These are phyloP conservation scores for Holtermanniella nyarrowii DNA, from an alignment of 768 basidiomycete species.

Conservation along the genomic window DNA sequence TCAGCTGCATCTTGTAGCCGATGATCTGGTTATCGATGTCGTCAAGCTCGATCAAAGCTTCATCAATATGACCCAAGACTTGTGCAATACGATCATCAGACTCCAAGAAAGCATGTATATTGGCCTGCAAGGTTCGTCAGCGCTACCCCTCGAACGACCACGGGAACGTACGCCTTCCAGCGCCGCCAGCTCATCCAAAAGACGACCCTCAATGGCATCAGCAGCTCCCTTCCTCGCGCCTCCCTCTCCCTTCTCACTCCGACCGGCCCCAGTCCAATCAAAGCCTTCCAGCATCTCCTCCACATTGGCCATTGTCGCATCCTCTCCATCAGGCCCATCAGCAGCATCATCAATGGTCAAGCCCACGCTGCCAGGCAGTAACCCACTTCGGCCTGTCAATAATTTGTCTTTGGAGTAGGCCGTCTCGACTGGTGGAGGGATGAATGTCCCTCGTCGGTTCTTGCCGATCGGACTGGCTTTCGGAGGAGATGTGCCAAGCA, in stretches of 20 bases:
- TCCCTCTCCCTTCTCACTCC: conserved; percentile 5
- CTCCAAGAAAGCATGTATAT: conserved; percentile 94
- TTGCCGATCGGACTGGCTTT: conserved; percentile 40
- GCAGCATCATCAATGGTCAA: conserved; percentile 54
- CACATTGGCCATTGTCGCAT: conserved; percentile 77
- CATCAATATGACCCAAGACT: conserved; percentile 80
- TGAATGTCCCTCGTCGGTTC: conserved; percentile 51
- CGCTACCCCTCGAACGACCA: background rate
- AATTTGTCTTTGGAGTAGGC: conserved; percentile 40
- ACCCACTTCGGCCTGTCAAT: conserved; percentile 22
- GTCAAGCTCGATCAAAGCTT: conserved; percentile 78
- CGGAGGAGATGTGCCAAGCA: conserved; percentile 7
- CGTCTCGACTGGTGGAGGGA: conserved; percentile 35
- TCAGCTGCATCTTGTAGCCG: conserved; percentile 91
- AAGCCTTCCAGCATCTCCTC: conserved; percentile 99
- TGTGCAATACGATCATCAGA: conserved; percentile 79
- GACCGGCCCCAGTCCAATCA: conserved; percentile 60
- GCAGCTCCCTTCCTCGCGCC: conserved; percentile 61
- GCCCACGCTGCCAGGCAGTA: conserved; percentile 38
- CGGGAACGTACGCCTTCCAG: conserved; percentile 66
- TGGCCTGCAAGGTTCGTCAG: conserved; percentile 53
- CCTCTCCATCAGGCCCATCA: conserved; percentile 51
- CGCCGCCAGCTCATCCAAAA: conserved; percentile 82
- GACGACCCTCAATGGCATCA: conserved; percentile 80
- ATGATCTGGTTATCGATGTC: conserved; percentile 79